These are phyloP conservation scores for Entrophospora sp. DNA, from an alignment of 192 early-diverging fungal genomes.

Conservation along the genomic window DNA sequence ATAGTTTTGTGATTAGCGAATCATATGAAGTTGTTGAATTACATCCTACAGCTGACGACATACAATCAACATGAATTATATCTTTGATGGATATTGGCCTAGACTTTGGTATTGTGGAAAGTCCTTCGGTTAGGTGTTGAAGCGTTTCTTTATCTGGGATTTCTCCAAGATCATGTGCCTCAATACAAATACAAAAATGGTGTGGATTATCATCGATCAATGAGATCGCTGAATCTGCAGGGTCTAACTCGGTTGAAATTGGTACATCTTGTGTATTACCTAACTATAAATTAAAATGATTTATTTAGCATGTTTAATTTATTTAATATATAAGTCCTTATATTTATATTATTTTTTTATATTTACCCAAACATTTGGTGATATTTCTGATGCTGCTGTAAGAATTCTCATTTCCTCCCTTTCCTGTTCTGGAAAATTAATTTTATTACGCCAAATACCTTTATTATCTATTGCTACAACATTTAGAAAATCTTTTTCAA, in stretches of 20 bases:
- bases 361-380: slow-evolving; percentile 43
- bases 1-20: slow-evolving; percentile 17
- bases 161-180: slow-evolving; percentile 39
- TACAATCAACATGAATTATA: slow-evolving; percentile 30
- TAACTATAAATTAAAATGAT: slow-evolving; percentile 19
- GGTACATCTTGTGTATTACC: slow-evolving; percentile 40
- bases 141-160: slow-evolving; percentile 28
- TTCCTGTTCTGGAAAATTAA: slow-evolving; percentile 43
- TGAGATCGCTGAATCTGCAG: slow-evolving; percentile 17
- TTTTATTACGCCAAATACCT: slow-evolving; percentile 30
- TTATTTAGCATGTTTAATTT: background rate
- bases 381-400: slow-evolving; percentile 37
- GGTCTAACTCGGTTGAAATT: slow-evolving; percentile 8
- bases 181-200: slow-evolving; percentile 38
- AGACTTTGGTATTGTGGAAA: background rate
- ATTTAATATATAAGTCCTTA: no score
- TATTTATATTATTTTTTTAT: no score
- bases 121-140: slow-evolving; percentile 24
- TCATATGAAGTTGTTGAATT: slow-evolving; percentile 20
- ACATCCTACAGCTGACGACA: slow-evolving; percentile 19
- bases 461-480: slow-evolving; percentile 26
- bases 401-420: slow-evolving; percentile 41
- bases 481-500: slow-evolving; percentile 35
- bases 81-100: background rate
- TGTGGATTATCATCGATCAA: slow-evolving; percentile 29